A percentile compares a stretch with the other conserved stretches of the same genome.
Conservation (phyloP, 2,329 filamentous ascomycete species). For the Colletotrichum trifolii region DNA sequence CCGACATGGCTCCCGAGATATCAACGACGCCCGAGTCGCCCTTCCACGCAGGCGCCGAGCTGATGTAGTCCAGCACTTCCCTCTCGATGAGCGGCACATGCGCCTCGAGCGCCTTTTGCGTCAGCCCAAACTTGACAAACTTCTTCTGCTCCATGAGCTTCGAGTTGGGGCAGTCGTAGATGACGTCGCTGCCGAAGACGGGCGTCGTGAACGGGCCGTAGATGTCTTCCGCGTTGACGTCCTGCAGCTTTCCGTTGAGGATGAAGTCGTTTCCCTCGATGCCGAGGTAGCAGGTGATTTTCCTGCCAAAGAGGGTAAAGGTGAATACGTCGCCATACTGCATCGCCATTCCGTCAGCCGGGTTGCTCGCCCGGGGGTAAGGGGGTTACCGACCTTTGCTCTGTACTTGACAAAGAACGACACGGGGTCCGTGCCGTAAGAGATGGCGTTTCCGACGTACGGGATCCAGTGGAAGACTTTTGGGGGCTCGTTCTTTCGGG, state of each 20-base stretch:
- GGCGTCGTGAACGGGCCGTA: slow-evolving; percentile 81
- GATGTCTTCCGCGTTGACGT: slow-evolving; percentile 91
- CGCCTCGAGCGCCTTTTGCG: slow-evolving; percentile 76
- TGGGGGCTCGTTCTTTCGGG: slow-evolving; percentile 83
- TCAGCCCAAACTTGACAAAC: slow-evolving; percentile 87
- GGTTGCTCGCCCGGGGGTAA: not conserved
- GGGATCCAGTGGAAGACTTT: slow-evolving; percentile 86
- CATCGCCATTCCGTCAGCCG: slow-evolving; percentile 6
- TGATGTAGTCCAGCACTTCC: slow-evolving; percentile 80
- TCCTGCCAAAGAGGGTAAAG: slow-evolving; percentile 87
- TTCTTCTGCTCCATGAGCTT: slow-evolving; percentile 98
- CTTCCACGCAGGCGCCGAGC: slow-evolving; percentile 74
- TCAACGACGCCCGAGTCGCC: slow-evolving; percentile 76
- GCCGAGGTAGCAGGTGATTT: slow-evolving; percentile 87
- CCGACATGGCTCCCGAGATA: slow-evolving; percentile 80
- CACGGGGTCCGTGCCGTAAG: slow-evolving; percentile 94
- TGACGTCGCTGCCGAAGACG: slow-evolving; percentile 85
- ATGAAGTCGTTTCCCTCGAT: slow-evolving; percentile 90
- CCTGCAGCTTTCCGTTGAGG: slow-evolving; percentile 88
- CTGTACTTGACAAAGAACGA: slow-evolving; percentile 83
- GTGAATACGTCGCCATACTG: slow-evolving; percentile 92
- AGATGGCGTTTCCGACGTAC: slow-evolving; percentile 88
- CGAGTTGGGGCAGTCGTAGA: slow-evolving; percentile 90
- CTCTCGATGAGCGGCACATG: slow-evolving; percentile 83
- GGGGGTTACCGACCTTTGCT: slow-evolving; percentile 70